phyloP scores from a whole-genome alignment of 2,329 filamentous ascomycete genomes.

The Penicillium sp. region DNA sequence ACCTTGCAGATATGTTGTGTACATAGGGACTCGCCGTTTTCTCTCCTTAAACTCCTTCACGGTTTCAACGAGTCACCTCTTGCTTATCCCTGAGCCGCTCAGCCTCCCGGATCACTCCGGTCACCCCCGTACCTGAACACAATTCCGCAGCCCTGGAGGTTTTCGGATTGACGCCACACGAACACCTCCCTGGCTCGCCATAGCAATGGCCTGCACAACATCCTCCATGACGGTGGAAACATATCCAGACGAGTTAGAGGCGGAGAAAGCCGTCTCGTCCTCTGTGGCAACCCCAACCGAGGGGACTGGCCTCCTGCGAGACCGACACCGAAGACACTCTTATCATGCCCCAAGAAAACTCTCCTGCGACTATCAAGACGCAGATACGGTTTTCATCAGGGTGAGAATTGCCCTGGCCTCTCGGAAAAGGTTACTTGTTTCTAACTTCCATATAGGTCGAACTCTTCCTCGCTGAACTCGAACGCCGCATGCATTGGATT shows the following conservation, averaged over 20 bases:
- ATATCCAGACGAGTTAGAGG: conserved; percentile 23
- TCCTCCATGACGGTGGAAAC: conserved; percentile 43
- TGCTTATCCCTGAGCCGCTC: neutral
- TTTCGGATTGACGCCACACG: neutral
- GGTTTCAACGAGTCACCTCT: neutral
- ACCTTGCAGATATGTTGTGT: conserved; percentile 6
- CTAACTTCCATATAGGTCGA: conserved; percentile 39
- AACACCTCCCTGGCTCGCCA: neutral
- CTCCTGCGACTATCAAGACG: conserved; percentile 45
- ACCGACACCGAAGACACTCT: conserved; percentile 46
- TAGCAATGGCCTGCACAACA: conserved; percentile 40
- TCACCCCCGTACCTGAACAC: conserved; percentile 1
- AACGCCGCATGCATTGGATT: conserved; percentile 80
- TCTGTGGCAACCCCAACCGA: conserved; percentile 32
- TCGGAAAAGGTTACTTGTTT: neutral
- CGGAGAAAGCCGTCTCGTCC: conserved; percentile 20
- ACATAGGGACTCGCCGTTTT: conserved; percentile 2
- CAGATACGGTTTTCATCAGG: conserved; percentile 47
- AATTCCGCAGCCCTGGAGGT: neutral
- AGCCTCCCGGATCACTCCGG: conserved; percentile 6
- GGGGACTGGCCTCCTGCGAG: conserved; percentile 36
- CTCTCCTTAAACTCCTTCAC: neutral
- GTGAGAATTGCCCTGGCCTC: conserved; percentile 23
- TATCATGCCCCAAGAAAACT: conserved; percentile 45
- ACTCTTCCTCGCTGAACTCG: conserved; percentile 71